Base-by-base conservation (phyloP, 1,139 yeast species). In the Debaryomyces sp. region DNA sequence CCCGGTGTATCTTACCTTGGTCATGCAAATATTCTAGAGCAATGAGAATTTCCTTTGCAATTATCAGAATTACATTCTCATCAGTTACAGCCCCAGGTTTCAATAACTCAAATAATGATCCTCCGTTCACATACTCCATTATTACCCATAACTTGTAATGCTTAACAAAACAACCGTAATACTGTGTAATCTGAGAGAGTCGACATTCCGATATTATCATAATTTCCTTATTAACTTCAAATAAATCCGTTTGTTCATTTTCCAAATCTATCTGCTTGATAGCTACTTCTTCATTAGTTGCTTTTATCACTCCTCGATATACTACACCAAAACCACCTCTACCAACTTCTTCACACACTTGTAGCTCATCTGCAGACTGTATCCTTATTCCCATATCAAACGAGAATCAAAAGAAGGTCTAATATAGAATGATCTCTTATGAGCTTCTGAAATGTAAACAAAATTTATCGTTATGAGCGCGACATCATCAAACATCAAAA, bases 311-410 rank as follows among this genome's bases (percentile, higher is more conserved):
- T 0, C 94, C 97, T 44, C 86, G 73, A 67, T 86, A 90, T 1
- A 90, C 97, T 1, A 86, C 88, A 0, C 97, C 97, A 65, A 89
- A 90, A 4, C 94, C 92, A 0, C 97, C 97, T 48, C 89, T 73
- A 1, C 97, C 97, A 1, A 90, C 84, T 63, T 89, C 92, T 55
- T 87, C 92, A 54, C 78, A 79, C 4, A 90, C 78, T 43, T 82
- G 78, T 23, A 77, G 59, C 54, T 77, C 78, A 17, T 72, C 78
- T 9, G 76, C 68, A 12, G 71, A 63, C 42, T 54, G 46, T 17
- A 73, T 61, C 46, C 77, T 54, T 50, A 18, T 24, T 43, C 34
- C 46, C 55, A 50, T 43, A 13, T 12, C 29, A 18, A n/a, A 12
- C 13, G 24, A 17, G 36, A n/a, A 15, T 43, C 7, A 10, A 21